Evolutionary conservation across 2,329 filamentous ascomycete species (phyloP).

Genomic region (Fusarium nematophilum): DNA sequence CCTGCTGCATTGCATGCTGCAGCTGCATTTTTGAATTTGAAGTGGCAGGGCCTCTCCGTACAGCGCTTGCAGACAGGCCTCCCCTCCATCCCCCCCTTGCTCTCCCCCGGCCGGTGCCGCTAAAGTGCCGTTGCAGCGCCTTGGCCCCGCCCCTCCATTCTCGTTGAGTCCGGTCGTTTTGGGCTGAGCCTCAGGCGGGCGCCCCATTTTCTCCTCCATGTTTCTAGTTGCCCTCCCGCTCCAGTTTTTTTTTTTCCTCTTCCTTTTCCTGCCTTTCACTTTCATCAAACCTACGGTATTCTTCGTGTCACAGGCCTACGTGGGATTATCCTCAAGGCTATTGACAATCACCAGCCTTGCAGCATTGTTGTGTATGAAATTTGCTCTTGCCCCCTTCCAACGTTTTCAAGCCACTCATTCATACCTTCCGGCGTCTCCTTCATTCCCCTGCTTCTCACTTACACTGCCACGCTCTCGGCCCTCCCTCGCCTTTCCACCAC

Average conservation of each 20-base stretch:
- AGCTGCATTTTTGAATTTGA: too few relatives aligned
- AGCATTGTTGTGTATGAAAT: constrained; percentile 19
- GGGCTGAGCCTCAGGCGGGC: constrained; percentile 10
- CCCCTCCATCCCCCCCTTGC: not conserved
- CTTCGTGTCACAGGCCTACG: constrained; percentile 10
- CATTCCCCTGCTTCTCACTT: too few relatives aligned
- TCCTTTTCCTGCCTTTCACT: constrained; percentile 10
- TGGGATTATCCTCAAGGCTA: not conserved
- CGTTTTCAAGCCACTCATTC: constrained; percentile 4
- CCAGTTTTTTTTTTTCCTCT: constrained; percentile 34
- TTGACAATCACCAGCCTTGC: not conserved
- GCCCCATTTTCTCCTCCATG: constrained; percentile 4
- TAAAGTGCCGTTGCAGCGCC: not conserved
- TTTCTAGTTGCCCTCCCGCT: constrained; percentile 31
- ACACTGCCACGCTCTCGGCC: constrained; percentile 18
- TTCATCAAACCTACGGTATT: constrained; percentile 11
- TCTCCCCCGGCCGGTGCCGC: constrained; percentile 7
- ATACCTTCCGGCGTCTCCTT: constrained; percentile 1
- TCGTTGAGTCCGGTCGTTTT: not conserved
- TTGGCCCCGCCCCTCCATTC: not conserved
- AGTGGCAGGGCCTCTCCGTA: not conserved
- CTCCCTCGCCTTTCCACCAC: not conserved
- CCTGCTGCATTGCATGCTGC: too few relatives aligned
- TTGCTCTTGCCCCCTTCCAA: constrained; percentile 8
- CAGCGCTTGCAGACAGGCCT: constrained; percentile 20